Base-by-base conservation (phyloP, 2,329 filamentous ascomycete genomes). In the Sclerotinia subarctica region DNA sequence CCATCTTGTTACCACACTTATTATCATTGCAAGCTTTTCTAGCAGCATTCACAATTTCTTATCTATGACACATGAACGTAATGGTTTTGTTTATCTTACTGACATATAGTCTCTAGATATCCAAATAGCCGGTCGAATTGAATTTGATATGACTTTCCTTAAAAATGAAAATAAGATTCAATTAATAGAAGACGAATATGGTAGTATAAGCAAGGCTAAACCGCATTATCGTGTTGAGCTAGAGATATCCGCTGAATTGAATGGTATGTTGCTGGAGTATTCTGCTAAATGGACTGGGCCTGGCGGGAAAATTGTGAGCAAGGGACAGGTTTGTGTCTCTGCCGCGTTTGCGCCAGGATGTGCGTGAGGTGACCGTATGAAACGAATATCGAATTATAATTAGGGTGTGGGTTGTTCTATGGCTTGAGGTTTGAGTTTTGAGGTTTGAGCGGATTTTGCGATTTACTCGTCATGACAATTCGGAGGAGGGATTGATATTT, bases 71-170 rank as follows among this genome's bases (percentile, higher is more conserved):
- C 38, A 42, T 42, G 38, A 42, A 42, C 0, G 38, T 3, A 42
- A 42, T 15, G 4, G 2, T 42, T 15, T 42, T 42, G 3, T 15
- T 42, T 42, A 42, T 42, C 5, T 38, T 38, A n/a, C 53, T 56
- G 21, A 38, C 4, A 0, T n/a, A 35, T 7, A n/a, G 6, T 38
- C 10, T 38, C 35, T n/a, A 72, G 71, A 69, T 67, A 67, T 52
- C 8, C 66, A 70, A 64, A 32, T 69, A 10, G 66, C 64, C 4
- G 71, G 70, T 7, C 64, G 32, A 21, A 70, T 73, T 24, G 47
- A 64, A 17, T 64, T 63, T 1, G 70, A 72, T 42, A 70, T 73
- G 66, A 71, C 69, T 1, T 72, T 68, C 32, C 66, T 73, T n/a
- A 65, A 56, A 26, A 58, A 68, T 0, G 42, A 70, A 7, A 58